Base-by-base conservation (phyloP, 140 eudicot genomes). In the Ambrosia hybrid region DNA sequence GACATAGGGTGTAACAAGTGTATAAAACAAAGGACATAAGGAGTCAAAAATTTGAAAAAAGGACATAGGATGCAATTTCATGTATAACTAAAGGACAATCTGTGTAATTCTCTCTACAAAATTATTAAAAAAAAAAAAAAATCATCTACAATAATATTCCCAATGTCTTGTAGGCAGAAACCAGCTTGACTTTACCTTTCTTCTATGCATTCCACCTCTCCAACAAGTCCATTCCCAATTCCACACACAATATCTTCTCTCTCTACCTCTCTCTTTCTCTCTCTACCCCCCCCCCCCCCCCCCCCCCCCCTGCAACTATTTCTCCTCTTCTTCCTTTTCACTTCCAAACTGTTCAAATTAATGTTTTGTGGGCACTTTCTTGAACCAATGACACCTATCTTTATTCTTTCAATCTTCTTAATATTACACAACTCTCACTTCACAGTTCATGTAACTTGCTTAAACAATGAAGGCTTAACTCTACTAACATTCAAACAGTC, bases 381-480 rank as follows among this genome's bases (percentile, higher is more conserved):
- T 43, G 59, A 76, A 48, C 65, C 55, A 56, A 39, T 79, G 77
- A 10, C 73, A 65, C 34, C 65, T 67, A 71, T 78, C 66, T 81
- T 72, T 5, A 0, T 85, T 73, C 78, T 88, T 58, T 66, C 83
- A 57, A 57, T 85, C 55, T 72, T 86, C 64, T 71, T 81, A 53
- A 57, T 84, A 11, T 51, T 87, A 61, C 82, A 57, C 72, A 83
- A 70, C 81, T 78, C 84, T 60, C 76, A 74, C 65, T 68, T 72
- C 76, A 69, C 55, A 72, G 73, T 66, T 63, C 80, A 48, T 38
- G 94, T 86, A 70, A 57, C 51, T 83, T 82, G 79, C 61, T 70
- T 93, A 78, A 94, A 90, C 75, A 84, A 86, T 45, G 99, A 94
- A 76, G 99, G 99, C 7, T 36, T 69, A 74, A 94, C 99, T 3